Conservation (phyloP, 2,329 filamentous ascomycete genomes). For the Piedraia hortae region DNA sequence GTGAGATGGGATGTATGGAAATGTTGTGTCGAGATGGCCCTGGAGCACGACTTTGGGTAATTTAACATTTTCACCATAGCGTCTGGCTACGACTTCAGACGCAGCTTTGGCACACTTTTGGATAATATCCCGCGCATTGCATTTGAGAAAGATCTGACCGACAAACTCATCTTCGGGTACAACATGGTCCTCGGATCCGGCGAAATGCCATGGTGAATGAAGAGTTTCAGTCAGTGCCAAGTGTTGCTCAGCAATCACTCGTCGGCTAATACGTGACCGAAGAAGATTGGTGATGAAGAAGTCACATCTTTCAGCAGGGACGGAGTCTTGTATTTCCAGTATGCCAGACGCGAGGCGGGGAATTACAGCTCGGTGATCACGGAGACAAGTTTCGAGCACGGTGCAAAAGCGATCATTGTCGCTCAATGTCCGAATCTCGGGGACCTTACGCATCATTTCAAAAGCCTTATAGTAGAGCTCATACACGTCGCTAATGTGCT, state of each 20-base stretch:
- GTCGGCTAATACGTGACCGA: slow-evolving; percentile 69
- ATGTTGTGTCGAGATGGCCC: slow-evolving; percentile 69
- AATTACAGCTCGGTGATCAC: slow-evolving; percentile 76
- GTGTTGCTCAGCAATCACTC: slow-evolving; percentile 94
- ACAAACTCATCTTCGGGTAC: slow-evolving; percentile 55
- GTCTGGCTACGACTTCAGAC: slow-evolving; percentile 42
- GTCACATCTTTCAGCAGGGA: slow-evolving; percentile 59
- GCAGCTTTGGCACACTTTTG: slow-evolving; percentile 55
- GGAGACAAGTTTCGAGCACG: slow-evolving; percentile 49
- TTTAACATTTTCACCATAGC: slow-evolving; percentile 40
- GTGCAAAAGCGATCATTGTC: slow-evolving; percentile 78
- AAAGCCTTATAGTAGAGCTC: slow-evolving; percentile 95
- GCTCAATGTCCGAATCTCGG: slow-evolving; percentile 57
- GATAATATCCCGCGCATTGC: slow-evolving; percentile 71
- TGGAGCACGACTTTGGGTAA: slow-evolving; percentile 61
- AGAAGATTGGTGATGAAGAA: slow-evolving; percentile 87
- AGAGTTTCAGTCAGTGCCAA: slow-evolving; percentile 85
- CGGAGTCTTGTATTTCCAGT: slow-evolving; percentile 60
- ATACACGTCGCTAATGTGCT: slow-evolving; percentile 81
- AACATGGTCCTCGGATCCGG: slow-evolving; percentile 34
- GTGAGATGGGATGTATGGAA: slow-evolving; percentile 88
- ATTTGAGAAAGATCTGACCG: slow-evolving; percentile 82
- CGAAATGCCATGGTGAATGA: slow-evolving; percentile 70
- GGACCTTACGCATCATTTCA: slow-evolving; percentile 59
- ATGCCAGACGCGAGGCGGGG: slow-evolving; percentile 87